Percentiles rank a stretch among this genome's conserved stretches.
Conservation (phyloP, 768 basidiomycete species). For the Ephemerocybe angulata region DNA sequence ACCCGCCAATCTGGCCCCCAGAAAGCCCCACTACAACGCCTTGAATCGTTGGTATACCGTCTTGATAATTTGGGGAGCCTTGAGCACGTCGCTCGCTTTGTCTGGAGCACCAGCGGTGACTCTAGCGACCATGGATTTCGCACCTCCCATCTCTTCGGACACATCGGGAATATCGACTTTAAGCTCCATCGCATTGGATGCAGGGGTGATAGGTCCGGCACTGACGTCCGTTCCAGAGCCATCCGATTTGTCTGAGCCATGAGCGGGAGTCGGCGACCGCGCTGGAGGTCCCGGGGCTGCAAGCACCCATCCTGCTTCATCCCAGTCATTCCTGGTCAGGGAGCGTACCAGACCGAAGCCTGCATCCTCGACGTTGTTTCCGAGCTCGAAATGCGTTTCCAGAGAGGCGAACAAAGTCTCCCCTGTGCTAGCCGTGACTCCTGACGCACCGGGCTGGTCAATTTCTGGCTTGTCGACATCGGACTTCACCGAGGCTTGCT, state of each 20-base stretch:
- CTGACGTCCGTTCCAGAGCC: slow-evolving; percentile 31
- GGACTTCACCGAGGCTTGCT: not conserved
- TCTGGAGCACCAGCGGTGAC: not conserved
- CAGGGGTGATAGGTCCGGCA: slow-evolving; percentile 48
- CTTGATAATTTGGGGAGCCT: slow-evolving; percentile 31
- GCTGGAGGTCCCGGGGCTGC: not conserved
- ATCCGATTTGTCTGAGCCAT: slow-evolving; percentile 22
- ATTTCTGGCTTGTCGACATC: too few relatives aligned
- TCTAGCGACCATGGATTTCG: not conserved
- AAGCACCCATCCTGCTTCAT: not conserved
- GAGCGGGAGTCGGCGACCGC: slow-evolving; percentile 8
- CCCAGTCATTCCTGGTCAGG: not conserved
- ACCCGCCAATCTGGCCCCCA: slow-evolving; percentile 10
- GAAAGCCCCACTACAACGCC: slow-evolving; percentile 22
- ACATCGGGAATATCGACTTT: slow-evolving; percentile 42
- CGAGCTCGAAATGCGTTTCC: too few relatives aligned
- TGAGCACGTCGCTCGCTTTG: slow-evolving; percentile 19
- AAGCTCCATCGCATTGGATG: slow-evolving; percentile 37
- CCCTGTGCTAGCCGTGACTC: too few relatives aligned
- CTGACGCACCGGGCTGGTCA: too few relatives aligned
- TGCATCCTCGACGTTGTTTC: not conserved
- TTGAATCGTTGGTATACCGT: slow-evolving; percentile 36
- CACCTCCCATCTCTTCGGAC: slow-evolving; percentile 29
- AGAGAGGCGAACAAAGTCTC: not conserved
- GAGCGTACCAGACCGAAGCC: not conserved